These are phyloP conservation scores for Aspergillus aculeatinus DNA, from an alignment of 2,329 filamentous ascomycete species.

Conservation along the genomic window DNA sequence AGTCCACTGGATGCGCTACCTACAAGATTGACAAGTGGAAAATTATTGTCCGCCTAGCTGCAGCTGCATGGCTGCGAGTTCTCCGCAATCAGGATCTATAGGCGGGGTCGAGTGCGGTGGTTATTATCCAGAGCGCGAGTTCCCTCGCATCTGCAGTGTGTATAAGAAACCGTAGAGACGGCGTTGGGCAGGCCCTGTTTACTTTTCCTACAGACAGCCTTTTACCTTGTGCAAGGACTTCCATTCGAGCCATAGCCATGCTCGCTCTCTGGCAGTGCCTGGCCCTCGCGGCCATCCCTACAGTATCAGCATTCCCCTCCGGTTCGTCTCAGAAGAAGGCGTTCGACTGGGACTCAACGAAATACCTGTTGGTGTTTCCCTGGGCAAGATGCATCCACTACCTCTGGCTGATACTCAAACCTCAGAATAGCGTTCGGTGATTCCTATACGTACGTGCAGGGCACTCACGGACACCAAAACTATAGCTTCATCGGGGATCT, in stretches of 20 bases:
- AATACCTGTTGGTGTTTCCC: conserved; percentile 17
- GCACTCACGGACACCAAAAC: conserved; percentile 51
- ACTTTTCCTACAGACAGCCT: background rate
- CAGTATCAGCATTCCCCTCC: conserved; percentile 4
- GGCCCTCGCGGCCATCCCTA: conserved; percentile 6
- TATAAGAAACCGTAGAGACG: background rate
- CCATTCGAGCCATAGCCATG: background rate
- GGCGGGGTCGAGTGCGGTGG: conserved; percentile 5
- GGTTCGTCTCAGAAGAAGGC: background rate
- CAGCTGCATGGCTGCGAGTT: conserved; percentile 9
- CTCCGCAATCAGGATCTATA: conserved; percentile 7
- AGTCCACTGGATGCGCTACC: background rate
- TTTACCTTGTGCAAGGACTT: background rate
- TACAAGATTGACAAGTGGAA: conserved; percentile 11
- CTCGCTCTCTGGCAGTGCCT: conserved; percentile 1
- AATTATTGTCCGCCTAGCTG: conserved; percentile 18
- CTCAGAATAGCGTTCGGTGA: conserved; percentile 32
- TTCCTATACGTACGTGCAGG: conserved; percentile 52
- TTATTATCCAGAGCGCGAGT: background rate
- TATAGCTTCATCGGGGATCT: conserved; percentile 57
- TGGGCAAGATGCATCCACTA: conserved; percentile 11
- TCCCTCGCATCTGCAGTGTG: background rate
- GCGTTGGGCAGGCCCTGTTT: background rate
- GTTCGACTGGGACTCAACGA: conserved; percentile 18
- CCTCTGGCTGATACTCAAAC: conserved; percentile 1